Conservation (phyloP, 805 yeast species). For the Candida namnaoensis region DNA sequence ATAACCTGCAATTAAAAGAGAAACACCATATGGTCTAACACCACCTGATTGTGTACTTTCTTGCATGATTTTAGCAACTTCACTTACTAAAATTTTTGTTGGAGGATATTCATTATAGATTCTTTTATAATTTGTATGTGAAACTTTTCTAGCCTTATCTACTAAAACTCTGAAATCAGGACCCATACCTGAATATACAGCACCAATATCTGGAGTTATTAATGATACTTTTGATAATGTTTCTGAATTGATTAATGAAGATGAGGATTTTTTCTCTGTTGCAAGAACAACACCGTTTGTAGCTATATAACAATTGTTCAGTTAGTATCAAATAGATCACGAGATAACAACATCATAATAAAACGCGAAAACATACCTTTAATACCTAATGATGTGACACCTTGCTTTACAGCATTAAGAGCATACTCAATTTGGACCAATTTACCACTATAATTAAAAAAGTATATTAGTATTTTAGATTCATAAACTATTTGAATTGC, state of each 20-base stretch:
- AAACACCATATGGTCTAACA: constrained; percentile 97
- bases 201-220: constrained; percentile 92
- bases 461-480: not conserved
- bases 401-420: constrained; percentile 93
- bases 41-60: constrained; percentile 99
- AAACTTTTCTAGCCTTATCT: constrained; percentile 87
- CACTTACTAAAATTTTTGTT: constrained; percentile 86
- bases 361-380: constrained; percentile 24
- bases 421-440: constrained; percentile 98
- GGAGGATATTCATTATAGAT: constrained; percentile 97
- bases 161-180: constrained; percentile 95
- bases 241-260: constrained; percentile 68
- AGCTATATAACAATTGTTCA: constrained; percentile 28
- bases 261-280: constrained; percentile 85
- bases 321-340: no score
- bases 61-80: constrained; percentile 94
- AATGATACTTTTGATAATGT: constrained; percentile 69
- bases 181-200: constrained; percentile 98
- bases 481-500: not conserved
- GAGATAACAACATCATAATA: no score
- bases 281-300: constrained; percentile 96
- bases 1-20: constrained; percentile 87
- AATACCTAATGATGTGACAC: constrained; percentile 94
- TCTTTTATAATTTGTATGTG: constrained; percentile 89
- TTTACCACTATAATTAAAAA: constrained; percentile 61